Evolutionary conservation across 2,329 filamentous ascomycete species (phyloP).

Genomic region (Epicoccum nigrum): DNA sequence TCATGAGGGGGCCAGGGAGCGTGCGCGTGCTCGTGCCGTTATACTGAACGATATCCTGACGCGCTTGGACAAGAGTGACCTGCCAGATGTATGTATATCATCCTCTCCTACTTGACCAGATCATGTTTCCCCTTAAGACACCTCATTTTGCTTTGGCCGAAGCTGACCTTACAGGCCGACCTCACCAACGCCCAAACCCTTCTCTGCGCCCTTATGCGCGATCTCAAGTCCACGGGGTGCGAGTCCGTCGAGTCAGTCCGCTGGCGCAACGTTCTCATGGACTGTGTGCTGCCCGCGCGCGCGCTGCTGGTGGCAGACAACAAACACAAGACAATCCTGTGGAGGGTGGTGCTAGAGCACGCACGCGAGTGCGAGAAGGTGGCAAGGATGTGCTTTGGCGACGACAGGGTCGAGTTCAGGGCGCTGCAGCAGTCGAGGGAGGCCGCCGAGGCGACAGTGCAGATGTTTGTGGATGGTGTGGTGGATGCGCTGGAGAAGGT

Average conservation of each 20-base stretch:
- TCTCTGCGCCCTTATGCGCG: constrained; percentile 6
- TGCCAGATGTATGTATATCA: neutral
- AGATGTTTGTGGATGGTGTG: neutral
- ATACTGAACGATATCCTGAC: constrained; percentile 2
- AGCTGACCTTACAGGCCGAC: constrained; percentile 3
- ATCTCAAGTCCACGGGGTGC: constrained; percentile 11
- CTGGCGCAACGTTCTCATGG: constrained; percentile 22
- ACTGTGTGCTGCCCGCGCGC: constrained; percentile 15
- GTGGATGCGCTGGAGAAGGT: neutral
- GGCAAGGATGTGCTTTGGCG: constrained; percentile 9
- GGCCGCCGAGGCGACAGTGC: neutral
- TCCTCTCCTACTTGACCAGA: no score
- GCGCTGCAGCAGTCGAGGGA: constrained; percentile 4
- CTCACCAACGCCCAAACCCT: neutral
- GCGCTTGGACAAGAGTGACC: neutral
- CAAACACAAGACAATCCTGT: neutral
- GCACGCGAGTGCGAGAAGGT: constrained; percentile 3
- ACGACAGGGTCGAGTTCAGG: constrained; percentile 7
- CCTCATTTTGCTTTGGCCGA: no score
- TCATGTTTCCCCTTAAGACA: no score
- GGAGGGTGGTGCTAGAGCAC: constrained; percentile 1
- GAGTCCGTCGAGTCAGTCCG: constrained; percentile 11
- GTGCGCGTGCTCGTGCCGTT: constrained; percentile 3
- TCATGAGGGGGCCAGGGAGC: constrained; percentile 12
- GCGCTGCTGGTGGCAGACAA: neutral